These are phyloP conservation scores for Phytophthora cactorum DNA, from an alignment of 352 stramenopile genomes.

Conservation along the genomic window DNA sequence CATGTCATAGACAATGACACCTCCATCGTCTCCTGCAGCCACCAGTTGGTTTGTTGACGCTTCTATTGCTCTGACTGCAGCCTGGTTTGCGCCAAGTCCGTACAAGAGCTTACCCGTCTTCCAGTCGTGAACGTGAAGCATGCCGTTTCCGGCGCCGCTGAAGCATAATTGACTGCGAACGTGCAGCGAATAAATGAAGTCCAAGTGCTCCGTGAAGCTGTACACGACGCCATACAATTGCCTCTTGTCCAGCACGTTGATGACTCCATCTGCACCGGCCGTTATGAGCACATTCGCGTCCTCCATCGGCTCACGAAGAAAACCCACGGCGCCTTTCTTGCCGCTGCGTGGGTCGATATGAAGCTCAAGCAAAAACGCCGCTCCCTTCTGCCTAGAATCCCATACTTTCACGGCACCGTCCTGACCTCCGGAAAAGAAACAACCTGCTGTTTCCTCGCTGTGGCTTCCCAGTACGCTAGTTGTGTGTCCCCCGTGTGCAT, in stretches of 20 bases:
- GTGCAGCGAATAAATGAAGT: conserved; percentile 90
- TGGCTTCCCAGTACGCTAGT: conserved; percentile 64
- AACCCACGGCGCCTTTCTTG: conserved; percentile 75
- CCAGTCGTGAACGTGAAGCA: conserved; percentile 87
- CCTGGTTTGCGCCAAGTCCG: conserved; percentile 85
- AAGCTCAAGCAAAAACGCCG: conserved; percentile 43
- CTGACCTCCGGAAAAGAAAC: conserved; percentile 80
- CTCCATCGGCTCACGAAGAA: conserved; percentile 51
- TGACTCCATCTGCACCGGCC: conserved; percentile 72
- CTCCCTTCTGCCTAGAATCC: conserved; percentile 65
- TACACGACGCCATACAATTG: conserved; percentile 49
- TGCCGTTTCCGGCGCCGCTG: conserved; percentile 83
- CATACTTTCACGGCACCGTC: conserved; percentile 78
- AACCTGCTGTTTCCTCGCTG: conserved; percentile 7
- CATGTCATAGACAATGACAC: conserved; percentile 84
- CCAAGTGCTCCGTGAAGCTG: conserved; percentile 78
- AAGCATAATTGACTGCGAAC: conserved; percentile 75
- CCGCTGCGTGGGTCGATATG: conserved; percentile 63
- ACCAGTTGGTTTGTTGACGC: conserved; percentile 59
- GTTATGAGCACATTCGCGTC: conserved; percentile 69
- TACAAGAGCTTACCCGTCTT: conserved; percentile 73
- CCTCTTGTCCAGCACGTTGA: conserved; percentile 83
- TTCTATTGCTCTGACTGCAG: conserved; percentile 74
- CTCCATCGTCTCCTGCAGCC: conserved; percentile 83
- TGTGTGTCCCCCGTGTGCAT: conserved; percentile 66